Evolutionary conservation across 306 rosid species (phyloP).

Genomic region (Malus sieversii): DNA sequence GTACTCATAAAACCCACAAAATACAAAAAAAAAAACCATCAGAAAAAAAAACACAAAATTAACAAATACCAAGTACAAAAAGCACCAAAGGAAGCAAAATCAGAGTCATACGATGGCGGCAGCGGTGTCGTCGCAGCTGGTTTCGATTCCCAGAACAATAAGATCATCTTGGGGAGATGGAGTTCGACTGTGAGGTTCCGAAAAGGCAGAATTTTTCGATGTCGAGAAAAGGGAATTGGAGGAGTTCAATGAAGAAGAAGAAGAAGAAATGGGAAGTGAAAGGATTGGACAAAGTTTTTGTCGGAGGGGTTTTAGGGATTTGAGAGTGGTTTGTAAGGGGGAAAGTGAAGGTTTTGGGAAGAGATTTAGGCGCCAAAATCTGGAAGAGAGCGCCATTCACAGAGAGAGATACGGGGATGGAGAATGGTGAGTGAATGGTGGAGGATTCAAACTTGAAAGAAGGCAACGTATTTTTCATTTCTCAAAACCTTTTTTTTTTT

Average conservation of each 20-base stretch:
- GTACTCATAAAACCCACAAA: neutral
- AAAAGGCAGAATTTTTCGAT: neutral
- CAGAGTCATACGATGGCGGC: constrained; percentile 66
- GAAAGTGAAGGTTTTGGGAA: constrained; percentile 44
- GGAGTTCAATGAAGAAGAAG: neutral
- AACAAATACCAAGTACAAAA: neutral
- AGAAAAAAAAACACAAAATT: neutral
- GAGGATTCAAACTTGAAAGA: too few relatives aligned
- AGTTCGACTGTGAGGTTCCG: constrained; percentile 7
- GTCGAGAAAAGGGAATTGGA: constrained; percentile 6
- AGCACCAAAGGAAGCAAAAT: neutral
- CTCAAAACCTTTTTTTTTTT: too few relatives aligned
- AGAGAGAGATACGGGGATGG: neutral
- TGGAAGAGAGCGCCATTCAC: constrained; percentile 43
- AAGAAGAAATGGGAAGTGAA: constrained; percentile 5
- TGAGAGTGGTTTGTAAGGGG: constrained; percentile 1
- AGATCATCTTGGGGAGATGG: constrained; percentile 27
- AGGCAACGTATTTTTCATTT: neutral
- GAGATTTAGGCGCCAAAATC: constrained; percentile 62
- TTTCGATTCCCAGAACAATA: constrained; percentile 81
- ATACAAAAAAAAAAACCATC: neutral
- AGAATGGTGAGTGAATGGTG: neutral
- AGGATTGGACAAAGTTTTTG: constrained; percentile 12
- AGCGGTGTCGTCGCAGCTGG: constrained; percentile 97
- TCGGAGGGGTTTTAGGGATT: constrained; percentile 21